Evolutionary conservation across 805 yeast genomes (phyloP).

Genomic region (Wickerhamomyces xylosicus): DNA sequence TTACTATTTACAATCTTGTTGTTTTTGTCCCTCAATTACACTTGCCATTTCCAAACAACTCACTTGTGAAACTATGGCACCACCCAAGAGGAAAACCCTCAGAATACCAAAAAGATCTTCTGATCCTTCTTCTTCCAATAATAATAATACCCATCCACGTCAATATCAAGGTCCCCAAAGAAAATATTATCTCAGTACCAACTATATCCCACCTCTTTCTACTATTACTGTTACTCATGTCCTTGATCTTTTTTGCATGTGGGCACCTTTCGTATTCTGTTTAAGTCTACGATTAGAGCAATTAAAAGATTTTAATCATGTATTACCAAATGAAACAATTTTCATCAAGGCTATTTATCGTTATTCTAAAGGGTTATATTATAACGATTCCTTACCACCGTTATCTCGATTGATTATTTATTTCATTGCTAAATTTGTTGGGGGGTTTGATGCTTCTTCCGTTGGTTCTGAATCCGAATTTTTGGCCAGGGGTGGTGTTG

Average conservation of each 20-base stretch:
- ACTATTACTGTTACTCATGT: slow-evolving; percentile 10
- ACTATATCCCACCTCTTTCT: slow-evolving; percentile 4
- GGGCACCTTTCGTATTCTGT: neutral
- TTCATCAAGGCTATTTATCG: slow-evolving; percentile 28
- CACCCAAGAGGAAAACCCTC: too few species aligned
- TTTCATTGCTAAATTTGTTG: slow-evolving; percentile 38
- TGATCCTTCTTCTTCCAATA: too few species aligned
- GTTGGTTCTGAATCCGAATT: slow-evolving; percentile 34
- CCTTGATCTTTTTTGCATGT: slow-evolving; percentile 1
- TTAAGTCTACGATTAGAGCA: slow-evolving; percentile 2
- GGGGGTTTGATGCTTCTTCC: too few species aligned
- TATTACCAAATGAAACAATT: slow-evolving; percentile 40
- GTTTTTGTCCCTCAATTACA: too few species aligned
- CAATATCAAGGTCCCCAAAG: neutral
- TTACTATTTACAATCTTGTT: too few species aligned
- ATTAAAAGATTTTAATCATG: too few species aligned
- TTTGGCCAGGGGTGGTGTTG: slow-evolving; percentile 3
- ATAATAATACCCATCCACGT: neutral
- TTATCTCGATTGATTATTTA: slow-evolving; percentile 51
- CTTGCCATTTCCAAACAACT: too few species aligned
- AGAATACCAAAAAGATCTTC: too few species aligned
- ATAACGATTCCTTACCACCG: slow-evolving; percentile 69
- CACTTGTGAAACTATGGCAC: too few species aligned
- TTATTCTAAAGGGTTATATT: slow-evolving; percentile 48
- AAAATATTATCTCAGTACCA: neutral